Evolutionary conservation across 441 rosid species (phyloP).

Genomic region (Francoa sonchifolia): DNA sequence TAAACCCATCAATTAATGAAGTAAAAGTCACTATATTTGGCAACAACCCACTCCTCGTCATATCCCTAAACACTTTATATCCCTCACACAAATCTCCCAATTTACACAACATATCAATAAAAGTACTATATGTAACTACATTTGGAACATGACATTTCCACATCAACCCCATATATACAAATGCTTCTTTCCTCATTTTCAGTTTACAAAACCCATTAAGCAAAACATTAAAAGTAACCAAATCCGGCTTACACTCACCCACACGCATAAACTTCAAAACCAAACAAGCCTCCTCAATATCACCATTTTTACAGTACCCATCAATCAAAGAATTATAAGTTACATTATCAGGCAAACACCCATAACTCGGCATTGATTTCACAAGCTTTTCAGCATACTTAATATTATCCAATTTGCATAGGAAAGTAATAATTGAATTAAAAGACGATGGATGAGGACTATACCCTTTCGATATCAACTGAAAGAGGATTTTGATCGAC

Average conservation of each 20-base stretch:
- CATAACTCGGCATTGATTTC: constrained; percentile 18
- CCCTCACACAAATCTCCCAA: constrained; percentile 17
- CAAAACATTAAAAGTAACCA: constrained; percentile 27
- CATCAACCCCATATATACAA: constrained; percentile 28
- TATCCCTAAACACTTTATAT: constrained; percentile 14
- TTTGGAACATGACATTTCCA: constrained; percentile 24
- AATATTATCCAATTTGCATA: constrained; percentile 19
- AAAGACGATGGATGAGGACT: constrained; percentile 32
- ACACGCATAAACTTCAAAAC: constrained; percentile 15
- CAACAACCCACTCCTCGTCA: constrained; percentile 20
- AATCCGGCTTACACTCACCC: constrained; percentile 18
- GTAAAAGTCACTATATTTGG: constrained; percentile 29
- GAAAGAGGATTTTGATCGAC: constrained; percentile 24
- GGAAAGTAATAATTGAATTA: constrained; percentile 20
- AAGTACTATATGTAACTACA: constrained; percentile 26
- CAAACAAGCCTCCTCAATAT: constrained; percentile 17
- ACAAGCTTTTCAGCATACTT: constrained; percentile 20
- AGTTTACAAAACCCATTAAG: constrained; percentile 28
- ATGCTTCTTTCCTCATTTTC: constrained; percentile 20
- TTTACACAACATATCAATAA: constrained; percentile 26
- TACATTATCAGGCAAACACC: constrained; percentile 21
- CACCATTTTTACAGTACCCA: constrained; percentile 23
- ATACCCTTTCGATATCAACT: constrained; percentile 23
- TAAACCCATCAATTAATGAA: constrained; percentile 29
- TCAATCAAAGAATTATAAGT: constrained; percentile 29